A percentile compares a stretch with the other conserved stretches of the same genome.
These are phyloP conservation scores for Macrolepiota albuminosa DNA, from an alignment of 768 basidiomycete genomes.

Conservation along the genomic window DNA sequence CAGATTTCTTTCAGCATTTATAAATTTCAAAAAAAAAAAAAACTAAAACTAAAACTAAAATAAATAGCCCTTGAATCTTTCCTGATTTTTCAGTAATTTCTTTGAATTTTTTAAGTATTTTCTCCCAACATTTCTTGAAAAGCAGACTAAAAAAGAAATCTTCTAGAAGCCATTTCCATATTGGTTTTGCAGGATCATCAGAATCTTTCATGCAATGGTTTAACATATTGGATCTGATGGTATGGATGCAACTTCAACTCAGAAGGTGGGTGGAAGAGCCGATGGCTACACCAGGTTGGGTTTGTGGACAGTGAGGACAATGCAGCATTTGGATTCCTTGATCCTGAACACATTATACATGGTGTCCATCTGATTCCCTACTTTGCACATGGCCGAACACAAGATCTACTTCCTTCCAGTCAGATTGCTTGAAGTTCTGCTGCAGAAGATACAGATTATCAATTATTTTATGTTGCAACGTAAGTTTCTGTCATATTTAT, in stretches of 20 bases:
- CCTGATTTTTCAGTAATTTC: no score
- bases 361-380: constrained; percentile 16
- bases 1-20: no score
- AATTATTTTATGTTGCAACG: no score
- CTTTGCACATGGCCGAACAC: neutral
- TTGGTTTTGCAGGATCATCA: constrained; percentile 19
- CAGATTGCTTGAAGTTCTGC: no score
- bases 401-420: neutral
- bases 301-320: constrained; percentile 28
- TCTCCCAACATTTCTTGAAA: no score
- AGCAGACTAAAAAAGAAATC: no score
- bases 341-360: constrained; percentile 33
- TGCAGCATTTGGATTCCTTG: constrained; percentile 38
- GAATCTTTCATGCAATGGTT: constrained; percentile 20
- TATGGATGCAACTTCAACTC: constrained; percentile 22
- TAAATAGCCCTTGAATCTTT: no score
- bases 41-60: no score
- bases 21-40: no score
- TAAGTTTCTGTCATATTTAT: no score
- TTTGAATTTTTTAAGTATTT: no score
- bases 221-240: constrained; percentile 25
- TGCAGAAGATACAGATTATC: neutral
- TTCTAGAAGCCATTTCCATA: constrained; percentile 17
- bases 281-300: constrained; percentile 30
- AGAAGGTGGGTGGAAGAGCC: constrained; percentile 20